phyloP scores from a whole-genome alignment of 768 basidiomycete species.

The Mycena crocata region DNA sequence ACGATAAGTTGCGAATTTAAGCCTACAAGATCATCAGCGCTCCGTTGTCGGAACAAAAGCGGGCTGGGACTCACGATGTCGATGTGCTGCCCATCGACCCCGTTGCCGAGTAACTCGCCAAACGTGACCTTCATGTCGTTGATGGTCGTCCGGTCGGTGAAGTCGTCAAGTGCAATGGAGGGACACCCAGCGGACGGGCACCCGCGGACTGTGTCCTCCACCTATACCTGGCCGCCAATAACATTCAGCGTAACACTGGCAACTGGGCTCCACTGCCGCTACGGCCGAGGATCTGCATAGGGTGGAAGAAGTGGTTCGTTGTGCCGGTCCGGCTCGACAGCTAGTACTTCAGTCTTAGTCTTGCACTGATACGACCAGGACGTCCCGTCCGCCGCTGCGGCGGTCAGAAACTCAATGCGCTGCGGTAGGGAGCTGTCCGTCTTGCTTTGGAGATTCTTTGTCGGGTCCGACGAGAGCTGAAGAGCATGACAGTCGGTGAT shows the following conservation, averaged over 20 bases:
- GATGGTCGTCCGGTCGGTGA: constrained; percentile 23
- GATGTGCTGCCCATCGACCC: constrained; percentile 7
- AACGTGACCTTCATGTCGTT: constrained; percentile 16
- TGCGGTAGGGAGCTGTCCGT: constrained; percentile 7
- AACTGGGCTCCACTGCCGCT: constrained; percentile 7
- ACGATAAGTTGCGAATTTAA: constrained; percentile 17
- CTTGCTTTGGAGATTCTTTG: constrained; percentile 15
- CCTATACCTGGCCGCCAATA: neutral
- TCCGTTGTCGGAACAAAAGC: no score
- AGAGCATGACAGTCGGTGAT: constrained; percentile 19
- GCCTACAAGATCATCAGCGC: neutral
- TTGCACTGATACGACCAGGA: constrained; percentile 17
- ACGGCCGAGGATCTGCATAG: constrained; percentile 21
- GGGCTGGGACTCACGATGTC: neutral
- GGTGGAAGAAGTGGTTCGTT: constrained; percentile 23
- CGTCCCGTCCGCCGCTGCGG: constrained; percentile 15
- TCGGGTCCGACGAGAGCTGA: constrained; percentile 17
- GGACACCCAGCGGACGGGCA: constrained; percentile 19
- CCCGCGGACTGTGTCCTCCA: constrained; percentile 21
- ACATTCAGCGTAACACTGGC: constrained; percentile 17
- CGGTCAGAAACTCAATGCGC: constrained; percentile 28
- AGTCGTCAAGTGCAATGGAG: constrained; percentile 10
- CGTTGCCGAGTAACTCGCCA: constrained; percentile 11
- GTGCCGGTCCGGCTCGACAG: constrained; percentile 20
- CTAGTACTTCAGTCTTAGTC: no score